Conservation (phyloP, 768 basidiomycete species). For the Xerocomellus dryophilus region DNA sequence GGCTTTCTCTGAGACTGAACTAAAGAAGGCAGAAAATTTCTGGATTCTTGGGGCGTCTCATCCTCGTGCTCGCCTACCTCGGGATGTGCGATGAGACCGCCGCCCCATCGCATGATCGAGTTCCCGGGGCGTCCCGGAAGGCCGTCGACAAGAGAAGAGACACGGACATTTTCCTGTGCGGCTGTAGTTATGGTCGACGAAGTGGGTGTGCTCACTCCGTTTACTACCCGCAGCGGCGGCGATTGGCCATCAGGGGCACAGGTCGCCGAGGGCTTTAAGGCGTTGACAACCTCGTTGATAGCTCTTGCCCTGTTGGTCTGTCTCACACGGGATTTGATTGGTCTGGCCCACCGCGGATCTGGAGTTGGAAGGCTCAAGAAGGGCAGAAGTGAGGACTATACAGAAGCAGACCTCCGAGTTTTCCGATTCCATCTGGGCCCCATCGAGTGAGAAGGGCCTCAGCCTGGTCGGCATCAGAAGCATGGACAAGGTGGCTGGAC, state of each 20-base stretch:
- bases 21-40: conserved; percentile 29
- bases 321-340: conserved; percentile 78
- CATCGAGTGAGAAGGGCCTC: conserved; percentile 84
- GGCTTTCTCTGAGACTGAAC: conserved; percentile 45
- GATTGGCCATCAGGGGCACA: conserved; percentile 39
- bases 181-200: conserved; percentile 75
- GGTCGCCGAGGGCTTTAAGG: conserved; percentile 56
- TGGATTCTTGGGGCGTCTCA: conserved; percentile 25
- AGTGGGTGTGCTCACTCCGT: conserved; percentile 66
- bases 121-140: conserved; percentile 55
- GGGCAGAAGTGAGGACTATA: conserved; percentile 14
- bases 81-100: conserved; percentile 60
- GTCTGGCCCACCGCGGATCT: conserved; percentile 88
- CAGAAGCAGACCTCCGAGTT: conserved; percentile 68
- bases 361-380: conserved; percentile 24
- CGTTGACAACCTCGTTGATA: conserved; percentile 74
- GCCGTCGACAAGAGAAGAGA: conserved; percentile 43
- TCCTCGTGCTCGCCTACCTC: conserved; percentile 63
- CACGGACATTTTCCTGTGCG: conserved; percentile 62
- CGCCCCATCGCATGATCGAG: conserved; percentile 60
- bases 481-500: conserved; percentile 81
- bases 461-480: conserved; percentile 85
- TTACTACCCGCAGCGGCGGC: conserved; percentile 71
- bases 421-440: conserved; percentile 86
- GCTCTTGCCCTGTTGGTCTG: conserved; percentile 65